Evolutionary conservation across 805 yeast genomes (phyloP), one percentile per base, ranked within the genome.

Genomic region (Lachancea sp.): DNA sequence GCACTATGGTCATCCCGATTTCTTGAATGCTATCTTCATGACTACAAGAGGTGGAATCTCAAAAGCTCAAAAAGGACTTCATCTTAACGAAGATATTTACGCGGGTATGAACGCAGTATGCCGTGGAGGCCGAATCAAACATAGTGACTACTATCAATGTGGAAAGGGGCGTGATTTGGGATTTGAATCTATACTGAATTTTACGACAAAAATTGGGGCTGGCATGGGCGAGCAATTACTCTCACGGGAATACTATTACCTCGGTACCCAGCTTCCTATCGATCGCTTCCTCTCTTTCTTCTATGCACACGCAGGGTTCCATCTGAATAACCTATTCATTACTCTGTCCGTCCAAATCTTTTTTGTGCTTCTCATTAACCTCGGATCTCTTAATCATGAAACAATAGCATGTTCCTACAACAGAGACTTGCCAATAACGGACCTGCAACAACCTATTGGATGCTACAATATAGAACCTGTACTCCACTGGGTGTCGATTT

Each of bases 181-280:
- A 2, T 91, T 91, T 67, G 84, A 89, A 1, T 86, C 96, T 0
- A 89, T 91, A 52, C 71, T 91, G 54, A 91, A 90, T 60, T 91
- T 91, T 69, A 91, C 96, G 0, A 84, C 96, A 2, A 91, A 91
- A 67, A 90, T 91, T 60, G 98, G 98, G 2, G 93, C 96, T 36
- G 98, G 98, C 41, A 91, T 91, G 98, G 98, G 98, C 8, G 98
- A 91, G 62, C 98, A 91, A 63, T 76, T 90, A 63, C 67, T 91
- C 29, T 87, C 96, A 5, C 75, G 98, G 57, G 98, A 91, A 58
- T 88, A 90, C 65, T 91, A 82, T 62, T 88, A 86, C 64, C 65
- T 91, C 49, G 97, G 98, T 1, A 87, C 96, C 2, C 87, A 81
- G 55, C 69, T 91, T 44, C 95, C 96, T 2, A 72, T 90, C 36